phyloP scores from a whole-genome alignment of 192 early-diverging fungal genomes.

The Dissophora ornata region DNA sequence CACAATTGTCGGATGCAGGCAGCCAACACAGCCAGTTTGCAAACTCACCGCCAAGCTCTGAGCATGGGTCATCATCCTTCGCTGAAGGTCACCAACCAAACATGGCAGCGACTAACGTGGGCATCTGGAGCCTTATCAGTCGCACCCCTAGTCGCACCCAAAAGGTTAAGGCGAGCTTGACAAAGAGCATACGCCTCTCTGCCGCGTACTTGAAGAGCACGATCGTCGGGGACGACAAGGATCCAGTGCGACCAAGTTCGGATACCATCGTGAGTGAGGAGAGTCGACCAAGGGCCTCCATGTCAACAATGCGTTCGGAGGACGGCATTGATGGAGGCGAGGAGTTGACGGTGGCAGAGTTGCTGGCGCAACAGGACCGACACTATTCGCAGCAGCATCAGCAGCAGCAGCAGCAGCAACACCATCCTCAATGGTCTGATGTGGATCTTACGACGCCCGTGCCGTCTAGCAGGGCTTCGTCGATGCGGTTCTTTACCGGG shows the following conservation, averaged over 20 bases:
- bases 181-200: constrained; percentile 36
- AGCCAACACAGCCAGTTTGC: not conserved
- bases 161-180: constrained; percentile 31
- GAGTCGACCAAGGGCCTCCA: too few species aligned
- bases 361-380: constrained; percentile 24
- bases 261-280: not conserved
- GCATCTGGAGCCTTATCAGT: not conserved
- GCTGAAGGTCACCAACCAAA: constrained; percentile 3
- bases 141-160: constrained; percentile 21
- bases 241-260: not conserved
- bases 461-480: too few species aligned
- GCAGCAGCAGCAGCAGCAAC: constrained; percentile 15
- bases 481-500: too few species aligned
- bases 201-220: constrained; percentile 21
- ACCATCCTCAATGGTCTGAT: not conserved
- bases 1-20: constrained; percentile 7
- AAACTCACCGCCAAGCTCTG: not conserved
- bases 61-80: not conserved
- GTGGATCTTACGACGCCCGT: too few species aligned
- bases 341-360: constrained; percentile 31
- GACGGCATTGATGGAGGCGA: not conserved
- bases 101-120: not conserved
- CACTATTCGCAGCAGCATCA: constrained; percentile 9
- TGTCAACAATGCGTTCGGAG: not conserved
- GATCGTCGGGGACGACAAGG: constrained; percentile 11